Evolutionary conservation across 2,329 filamentous ascomycete genomes (phyloP), one percentile per base, ranked within the genome.

Genomic region (Hypoxylon sp.): DNA sequence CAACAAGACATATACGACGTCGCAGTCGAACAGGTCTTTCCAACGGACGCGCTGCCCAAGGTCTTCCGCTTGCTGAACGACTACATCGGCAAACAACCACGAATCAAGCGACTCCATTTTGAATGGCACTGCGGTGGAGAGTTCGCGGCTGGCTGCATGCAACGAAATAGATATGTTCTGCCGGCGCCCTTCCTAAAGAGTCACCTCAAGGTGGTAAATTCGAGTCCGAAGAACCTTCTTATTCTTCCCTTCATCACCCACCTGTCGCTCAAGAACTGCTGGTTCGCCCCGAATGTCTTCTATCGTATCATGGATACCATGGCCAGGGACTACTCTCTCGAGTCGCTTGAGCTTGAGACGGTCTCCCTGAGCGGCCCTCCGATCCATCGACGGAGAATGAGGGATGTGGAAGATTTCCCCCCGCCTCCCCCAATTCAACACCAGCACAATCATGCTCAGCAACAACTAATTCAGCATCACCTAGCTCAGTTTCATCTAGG

Each of bases 121-220:
- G 90, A 91, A 64, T 93, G 89, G 86, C 80, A 86, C 5, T 87
- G 86, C 57, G 90, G 90, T 48, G 91, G 90, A 28, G 91, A 93
- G 78, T 85, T 90, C 69, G 89, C 87, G 2, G 80, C 85, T 17
- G 89, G 90, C 23, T 78, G 87, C 2, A 85, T 84, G 69, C 87
- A 89, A 34, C 85, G 90, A 25, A 91, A 91, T 72, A 82, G 83
- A 60, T 83, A 89, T 71, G 76, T 93, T 32, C 79, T 93, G 17
- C 89, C 90, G 0, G 88, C 88, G 7, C 90, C 89, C 1, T 78
- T 89, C 65, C 73, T 84, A 36, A 75, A 74, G 58, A 30, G 62
- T 9, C 58, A 72, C 17, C 67, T 72, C 17, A 63, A 62, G 48
- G 34, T 68, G 14, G 34, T 72, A 10, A 56, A 75, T 9, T 73